Conservation (phyloP, 2,329 filamentous ascomycete genomes). For the Mycocentrospora acerina region DNA sequence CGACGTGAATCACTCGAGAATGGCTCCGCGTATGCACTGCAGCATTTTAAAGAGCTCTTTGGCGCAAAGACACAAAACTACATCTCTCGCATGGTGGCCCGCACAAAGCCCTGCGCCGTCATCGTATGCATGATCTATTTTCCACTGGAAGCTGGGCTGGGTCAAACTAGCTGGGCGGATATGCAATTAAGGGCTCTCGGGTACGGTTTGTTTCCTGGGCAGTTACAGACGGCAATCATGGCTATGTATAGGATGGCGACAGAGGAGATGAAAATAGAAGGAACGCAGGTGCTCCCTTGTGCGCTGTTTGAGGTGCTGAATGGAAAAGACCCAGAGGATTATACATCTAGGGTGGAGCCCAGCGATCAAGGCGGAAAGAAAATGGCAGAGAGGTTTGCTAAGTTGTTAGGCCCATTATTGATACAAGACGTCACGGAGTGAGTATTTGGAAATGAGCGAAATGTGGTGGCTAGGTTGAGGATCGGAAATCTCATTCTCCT, state of each 20-base stretch:
- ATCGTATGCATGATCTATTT: conserved; percentile 45
- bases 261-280: conserved; percentile 25
- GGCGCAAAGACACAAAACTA: conserved; percentile 30
- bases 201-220: conserved; percentile 30
- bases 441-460: too few species aligned
- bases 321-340: conserved; percentile 30
- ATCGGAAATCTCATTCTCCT: too few species aligned
- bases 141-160: conserved; percentile 30
- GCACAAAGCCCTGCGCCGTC: conserved; percentile 35
- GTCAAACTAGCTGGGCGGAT: conserved; percentile 39
- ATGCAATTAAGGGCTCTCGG: conserved; percentile 30
- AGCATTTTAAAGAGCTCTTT: conserved; percentile 38
- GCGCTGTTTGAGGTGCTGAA: conserved; percentile 36
- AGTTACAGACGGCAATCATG: conserved; percentile 36
- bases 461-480: too few species aligned
- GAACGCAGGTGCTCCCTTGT: conserved; percentile 35
- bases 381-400: conserved; percentile 33
- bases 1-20: conserved; percentile 21
- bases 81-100: conserved; percentile 23
- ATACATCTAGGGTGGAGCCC: conserved; percentile 41
- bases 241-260: conserved; percentile 37
- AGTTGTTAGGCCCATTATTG: too few species aligned
- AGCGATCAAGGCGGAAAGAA: conserved; percentile 35
- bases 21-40: conserved; percentile 26
- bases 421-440: too few species aligned